A percentile compares a stretch with the other conserved stretches of the same genome.
Conservation (phyloP, 2,329 filamentous ascomycete species). For the Fusarium sp. region DNA sequence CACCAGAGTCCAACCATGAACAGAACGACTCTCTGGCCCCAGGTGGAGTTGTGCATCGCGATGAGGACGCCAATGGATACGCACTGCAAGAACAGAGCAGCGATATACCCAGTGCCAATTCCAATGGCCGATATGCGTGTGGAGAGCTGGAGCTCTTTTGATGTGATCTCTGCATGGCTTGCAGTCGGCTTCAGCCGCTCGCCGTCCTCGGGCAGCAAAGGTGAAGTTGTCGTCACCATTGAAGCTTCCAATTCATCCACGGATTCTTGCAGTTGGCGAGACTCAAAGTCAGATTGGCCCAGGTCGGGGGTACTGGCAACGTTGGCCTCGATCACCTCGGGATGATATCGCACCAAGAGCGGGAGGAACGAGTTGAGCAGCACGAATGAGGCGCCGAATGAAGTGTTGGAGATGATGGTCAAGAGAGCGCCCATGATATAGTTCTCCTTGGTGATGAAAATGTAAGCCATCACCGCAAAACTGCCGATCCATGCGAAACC, state of each 20-base stretch:
- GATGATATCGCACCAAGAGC: constrained; percentile 88
- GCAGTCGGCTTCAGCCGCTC: constrained; percentile 52
- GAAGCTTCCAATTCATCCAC: constrained; percentile 44
- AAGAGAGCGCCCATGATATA: constrained; percentile 87
- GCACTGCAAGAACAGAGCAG: constrained; percentile 86
- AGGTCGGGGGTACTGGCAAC: constrained; percentile 46
- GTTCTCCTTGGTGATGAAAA: constrained; percentile 78
- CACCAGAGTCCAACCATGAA: constrained; percentile 93
- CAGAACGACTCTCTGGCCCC: constrained; percentile 87
- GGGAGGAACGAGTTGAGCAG: constrained; percentile 95
- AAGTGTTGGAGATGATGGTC: constrained; percentile 91
- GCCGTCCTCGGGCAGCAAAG: constrained; percentile 57
- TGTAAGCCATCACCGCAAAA: constrained; percentile 86
- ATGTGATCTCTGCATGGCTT: constrained; percentile 65
- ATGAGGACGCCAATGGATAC: constrained; percentile 83
- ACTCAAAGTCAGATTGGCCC: constrained; percentile 48
- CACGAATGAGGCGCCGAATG: constrained; percentile 95
- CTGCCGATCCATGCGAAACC: constrained; percentile 87
- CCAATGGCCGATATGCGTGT: constrained; percentile 93
- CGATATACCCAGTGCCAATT: constrained; percentile 93
- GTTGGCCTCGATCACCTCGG: constrained; percentile 56
- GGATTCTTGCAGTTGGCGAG: constrained; percentile 51
- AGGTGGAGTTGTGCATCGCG: constrained; percentile 79
- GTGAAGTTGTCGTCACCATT: constrained; percentile 58
- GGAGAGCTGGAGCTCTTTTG: constrained; percentile 80